phyloP scores from a whole-genome alignment of 169 alveolate genomes.

The Plasmodium sp. region DNA sequence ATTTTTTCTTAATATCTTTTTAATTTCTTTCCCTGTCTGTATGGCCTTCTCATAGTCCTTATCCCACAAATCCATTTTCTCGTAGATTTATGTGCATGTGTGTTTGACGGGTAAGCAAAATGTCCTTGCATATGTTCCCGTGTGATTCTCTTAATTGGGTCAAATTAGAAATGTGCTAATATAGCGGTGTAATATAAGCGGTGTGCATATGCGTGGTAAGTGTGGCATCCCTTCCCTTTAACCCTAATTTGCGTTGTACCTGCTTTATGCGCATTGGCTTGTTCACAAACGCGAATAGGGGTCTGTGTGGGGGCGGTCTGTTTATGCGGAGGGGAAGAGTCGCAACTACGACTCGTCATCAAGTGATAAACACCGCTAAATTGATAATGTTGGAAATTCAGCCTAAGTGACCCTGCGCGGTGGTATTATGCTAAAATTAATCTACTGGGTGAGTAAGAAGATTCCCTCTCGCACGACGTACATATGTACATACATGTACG shows the following conservation, averaged over 20 bases:
- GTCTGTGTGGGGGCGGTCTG: background rate
- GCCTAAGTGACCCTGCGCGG: background rate
- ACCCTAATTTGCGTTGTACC: background rate
- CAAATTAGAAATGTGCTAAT: background rate
- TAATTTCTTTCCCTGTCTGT: conserved; percentile 61
- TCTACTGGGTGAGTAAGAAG: background rate
- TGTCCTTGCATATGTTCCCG: background rate
- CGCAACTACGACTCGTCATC: background rate
- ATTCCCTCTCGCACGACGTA: background rate
- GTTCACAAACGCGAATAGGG: background rate
- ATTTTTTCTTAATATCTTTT: conserved; percentile 32
- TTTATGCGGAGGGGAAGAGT: background rate
- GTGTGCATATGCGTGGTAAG: background rate
- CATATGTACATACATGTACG: background rate
- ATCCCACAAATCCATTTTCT: conserved; percentile 66
- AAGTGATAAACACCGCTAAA: background rate
- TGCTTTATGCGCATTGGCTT: background rate
- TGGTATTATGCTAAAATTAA: background rate
- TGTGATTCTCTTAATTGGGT: background rate
- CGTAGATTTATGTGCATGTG: background rate
- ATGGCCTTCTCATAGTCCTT: conserved; percentile 69
- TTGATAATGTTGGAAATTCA: background rate
- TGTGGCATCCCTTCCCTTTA: background rate
- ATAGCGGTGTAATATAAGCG: background rate
- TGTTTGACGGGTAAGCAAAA: background rate